phyloP scores from a whole-genome alignment of 129 eudicot species.

The Helianthus tuberosus region DNA sequence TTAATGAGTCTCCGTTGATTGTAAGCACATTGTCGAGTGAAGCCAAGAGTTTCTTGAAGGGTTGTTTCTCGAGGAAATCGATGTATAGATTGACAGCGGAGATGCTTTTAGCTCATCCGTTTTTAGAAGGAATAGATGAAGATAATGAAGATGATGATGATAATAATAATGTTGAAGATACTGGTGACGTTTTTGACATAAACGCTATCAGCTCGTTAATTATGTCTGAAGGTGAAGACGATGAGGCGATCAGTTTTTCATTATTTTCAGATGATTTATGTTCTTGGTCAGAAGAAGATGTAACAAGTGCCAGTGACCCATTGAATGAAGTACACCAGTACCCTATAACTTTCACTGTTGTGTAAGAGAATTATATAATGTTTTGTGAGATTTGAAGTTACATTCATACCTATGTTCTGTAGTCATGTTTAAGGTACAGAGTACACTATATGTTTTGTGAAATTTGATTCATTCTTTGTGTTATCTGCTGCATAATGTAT shows the following conservation, averaged over 20 bases:
- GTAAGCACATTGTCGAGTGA: slow-evolving; percentile 48
- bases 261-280: slow-evolving; percentile 41
- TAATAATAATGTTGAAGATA: slow-evolving; percentile 20
- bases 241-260: slow-evolving; percentile 32
- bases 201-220: slow-evolving; percentile 31
- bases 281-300: slow-evolving; percentile 45
- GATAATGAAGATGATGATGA: slow-evolving; percentile 24
- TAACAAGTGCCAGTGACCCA: slow-evolving; percentile 9
- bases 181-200: slow-evolving; percentile 39
- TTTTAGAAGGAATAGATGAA: slow-evolving; percentile 52
- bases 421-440: slow-evolving; percentile 16
- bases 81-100: slow-evolving; percentile 48
- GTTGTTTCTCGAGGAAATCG: slow-evolving; percentile 65
- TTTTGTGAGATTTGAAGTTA: not conserved
- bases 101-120: slow-evolving; percentile 39
- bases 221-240: slow-evolving; percentile 43
- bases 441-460: slow-evolving; percentile 6
- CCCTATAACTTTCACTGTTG: slow-evolving; percentile 42
- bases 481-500: slow-evolving; percentile 13
- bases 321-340: slow-evolving; percentile 37
- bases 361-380: slow-evolving; percentile 25
- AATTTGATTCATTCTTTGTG: slow-evolving; percentile 34
- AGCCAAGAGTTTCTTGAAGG: slow-evolving; percentile 60
- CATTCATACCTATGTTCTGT: slow-evolving; percentile 13
- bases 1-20: slow-evolving; percentile 48